Percentiles rank a stretch among this genome's conserved stretches.
Evolutionary conservation across 2,329 filamentous ascomycete species (phyloP).

Genomic region (Botrytis hyacinthi): DNA sequence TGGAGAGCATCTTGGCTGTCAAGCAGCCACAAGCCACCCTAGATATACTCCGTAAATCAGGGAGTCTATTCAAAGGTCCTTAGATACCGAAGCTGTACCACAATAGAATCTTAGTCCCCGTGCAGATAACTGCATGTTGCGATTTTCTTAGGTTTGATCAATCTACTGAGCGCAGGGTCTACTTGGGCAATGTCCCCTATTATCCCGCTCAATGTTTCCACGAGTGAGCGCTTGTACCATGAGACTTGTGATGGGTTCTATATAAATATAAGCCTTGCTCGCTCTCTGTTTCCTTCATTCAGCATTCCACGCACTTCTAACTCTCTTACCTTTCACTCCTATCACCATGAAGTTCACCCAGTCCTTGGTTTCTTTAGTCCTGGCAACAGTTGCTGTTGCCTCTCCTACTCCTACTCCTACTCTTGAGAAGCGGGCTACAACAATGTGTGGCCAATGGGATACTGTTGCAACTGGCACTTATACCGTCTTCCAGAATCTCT

Average conservation of each 20-base stretch:
- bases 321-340: neutral
- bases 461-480: conserved; percentile 36
- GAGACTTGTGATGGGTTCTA: neutral
- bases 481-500: conserved; percentile 43
- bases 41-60: neutral
- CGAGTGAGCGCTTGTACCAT: neutral
- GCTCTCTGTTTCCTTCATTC: neutral
- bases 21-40: neutral
- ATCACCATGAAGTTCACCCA: conserved; percentile 26
- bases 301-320: neutral
- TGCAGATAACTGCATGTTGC: neutral
- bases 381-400: conserved; percentile 19
- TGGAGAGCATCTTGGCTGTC: neutral
- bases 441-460: conserved; percentile 33
- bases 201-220: neutral
- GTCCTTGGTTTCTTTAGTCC: conserved; percentile 17
- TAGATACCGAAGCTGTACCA: neutral
- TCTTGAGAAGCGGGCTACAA: conserved; percentile 40
- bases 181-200: neutral
- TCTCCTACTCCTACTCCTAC: conserved; percentile 27
- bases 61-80: neutral
- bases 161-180: neutral
- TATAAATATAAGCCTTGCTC: conserved; percentile 7
- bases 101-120: neutral
- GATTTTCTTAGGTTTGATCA: neutral